Percentiles rank a stretch among this genome's conserved stretches.
Evolutionary conservation across 208 protist genomes (phyloP).

Genomic region (Crithidia thermophila): DNA sequence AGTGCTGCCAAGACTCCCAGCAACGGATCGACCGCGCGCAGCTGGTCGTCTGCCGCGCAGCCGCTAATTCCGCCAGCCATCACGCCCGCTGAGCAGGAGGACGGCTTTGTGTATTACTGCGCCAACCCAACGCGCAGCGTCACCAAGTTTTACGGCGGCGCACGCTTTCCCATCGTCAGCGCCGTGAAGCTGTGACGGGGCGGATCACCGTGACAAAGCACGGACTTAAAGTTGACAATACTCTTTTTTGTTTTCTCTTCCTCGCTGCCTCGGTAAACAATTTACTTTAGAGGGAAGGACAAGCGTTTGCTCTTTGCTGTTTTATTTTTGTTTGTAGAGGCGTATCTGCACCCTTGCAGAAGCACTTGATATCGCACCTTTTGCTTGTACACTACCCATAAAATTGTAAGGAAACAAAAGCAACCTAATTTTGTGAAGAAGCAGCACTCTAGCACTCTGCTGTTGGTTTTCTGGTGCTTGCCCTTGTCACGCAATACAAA

Average conservation of each 20-base stretch:
- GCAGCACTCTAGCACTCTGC: too few relatives aligned
- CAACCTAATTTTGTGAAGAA: too few relatives aligned
- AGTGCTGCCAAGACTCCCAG: not conserved
- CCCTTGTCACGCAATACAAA: too few relatives aligned
- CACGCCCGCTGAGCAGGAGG: conserved; percentile 34
- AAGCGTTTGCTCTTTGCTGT: too few relatives aligned
- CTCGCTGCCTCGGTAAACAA: not conserved
- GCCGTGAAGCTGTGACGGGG: conserved; percentile 3
- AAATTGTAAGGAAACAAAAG: too few relatives aligned
- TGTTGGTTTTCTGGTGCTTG: too few relatives aligned
- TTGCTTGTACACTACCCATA: too few relatives aligned
- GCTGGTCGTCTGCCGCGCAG: not conserved
- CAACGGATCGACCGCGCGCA: not conserved
- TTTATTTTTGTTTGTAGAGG: too few relatives aligned
- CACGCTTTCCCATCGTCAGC: not conserved
- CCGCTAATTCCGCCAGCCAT: conserved; percentile 13
- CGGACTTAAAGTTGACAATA: not conserved
- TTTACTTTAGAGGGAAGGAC: too few relatives aligned
- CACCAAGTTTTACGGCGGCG: conserved; percentile 13
- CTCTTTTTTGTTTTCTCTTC: conserved; percentile 5
- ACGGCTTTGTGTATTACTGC: conserved; percentile 77
- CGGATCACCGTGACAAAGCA: too few relatives aligned
- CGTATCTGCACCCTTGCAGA: too few relatives aligned
- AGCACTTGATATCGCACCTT: too few relatives aligned
- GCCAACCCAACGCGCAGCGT: conserved; percentile 50